A percentile compares a stretch with the other conserved stretches of the same genome.
Evolutionary conservation across 164 flowering plant genomes (phyloP).

Genomic region (Platanus orientalis): DNA sequence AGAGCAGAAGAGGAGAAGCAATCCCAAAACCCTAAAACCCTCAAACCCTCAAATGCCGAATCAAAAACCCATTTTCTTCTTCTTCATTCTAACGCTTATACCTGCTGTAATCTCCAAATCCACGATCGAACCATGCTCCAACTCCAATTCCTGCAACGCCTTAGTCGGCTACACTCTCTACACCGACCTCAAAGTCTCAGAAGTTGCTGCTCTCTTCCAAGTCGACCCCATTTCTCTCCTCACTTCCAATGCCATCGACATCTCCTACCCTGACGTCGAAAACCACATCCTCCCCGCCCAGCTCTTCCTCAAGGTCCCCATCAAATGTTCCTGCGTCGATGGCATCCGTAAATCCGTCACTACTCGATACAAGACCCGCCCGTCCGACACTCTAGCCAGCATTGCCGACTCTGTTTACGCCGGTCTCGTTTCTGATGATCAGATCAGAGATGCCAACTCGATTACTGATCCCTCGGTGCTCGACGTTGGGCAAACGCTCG

Average conservation of each 20-base stretch:
- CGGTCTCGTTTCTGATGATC: constrained; percentile 79
- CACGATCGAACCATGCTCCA: constrained; percentile 91
- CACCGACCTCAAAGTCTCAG: constrained; percentile 91
- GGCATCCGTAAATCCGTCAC: constrained; percentile 77
- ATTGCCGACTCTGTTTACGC: constrained; percentile 56
- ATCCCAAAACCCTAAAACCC: constrained; percentile 6
- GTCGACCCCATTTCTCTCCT: constrained; percentile 75
- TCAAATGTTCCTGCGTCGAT: constrained; percentile 74
- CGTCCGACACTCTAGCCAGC: constrained; percentile 48
- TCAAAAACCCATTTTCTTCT: constrained; percentile 10
- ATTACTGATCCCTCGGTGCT: constrained; percentile 56
- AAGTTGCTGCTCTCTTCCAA: constrained; percentile 76
- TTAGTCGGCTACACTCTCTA: constrained; percentile 80
- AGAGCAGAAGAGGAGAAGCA: too few relatives aligned
- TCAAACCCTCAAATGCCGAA: constrained; percentile 10
- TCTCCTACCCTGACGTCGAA: too few relatives aligned
- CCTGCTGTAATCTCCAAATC: constrained; percentile 46
- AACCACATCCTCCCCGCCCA: constrained; percentile 79
- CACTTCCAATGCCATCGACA: constrained; percentile 80
- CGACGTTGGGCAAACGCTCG: constrained; percentile 55
- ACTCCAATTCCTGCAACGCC: constrained; percentile 72
- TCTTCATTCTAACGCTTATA: neutral
- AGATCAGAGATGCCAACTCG: constrained; percentile 70
- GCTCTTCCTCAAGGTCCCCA: constrained; percentile 75
- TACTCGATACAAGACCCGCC: constrained; percentile 59